phyloP scores from a whole-genome alignment of 306 rosid species.

The Prunus padus region DNA sequence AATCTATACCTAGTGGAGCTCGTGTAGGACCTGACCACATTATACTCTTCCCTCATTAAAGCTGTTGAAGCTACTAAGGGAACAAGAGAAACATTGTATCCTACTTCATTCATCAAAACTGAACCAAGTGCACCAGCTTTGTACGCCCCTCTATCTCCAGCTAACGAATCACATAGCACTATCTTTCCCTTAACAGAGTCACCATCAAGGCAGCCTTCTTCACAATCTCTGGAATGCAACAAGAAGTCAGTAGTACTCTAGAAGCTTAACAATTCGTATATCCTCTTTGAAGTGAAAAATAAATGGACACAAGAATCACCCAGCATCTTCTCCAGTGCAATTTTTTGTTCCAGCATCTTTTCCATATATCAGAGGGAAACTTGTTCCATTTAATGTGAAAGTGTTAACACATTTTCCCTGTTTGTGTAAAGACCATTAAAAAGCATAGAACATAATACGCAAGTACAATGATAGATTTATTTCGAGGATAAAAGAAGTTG shows the following conservation, averaged over 20 bases:
- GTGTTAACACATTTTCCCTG: slow-evolving; percentile 38
- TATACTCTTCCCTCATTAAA: neutral
- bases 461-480: neutral
- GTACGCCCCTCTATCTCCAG: neutral
- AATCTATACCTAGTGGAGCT: neutral
- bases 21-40: neutral
- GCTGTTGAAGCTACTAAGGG: neutral
- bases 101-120: neutral
- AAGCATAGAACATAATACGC: neutral
- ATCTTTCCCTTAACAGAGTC: slow-evolving; percentile 36
- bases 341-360: neutral
- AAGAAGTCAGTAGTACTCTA: neutral
- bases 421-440: neutral
- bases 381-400: slow-evolving; percentile 22
- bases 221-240: neutral
- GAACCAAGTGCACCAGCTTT: slow-evolving; percentile 20
- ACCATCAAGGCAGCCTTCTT: neutral
- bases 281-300: neutral
- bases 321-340: slow-evolving; percentile 13
- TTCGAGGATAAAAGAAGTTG: neutral
- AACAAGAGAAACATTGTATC: neutral
- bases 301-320: neutral
- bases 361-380: slow-evolving; percentile 27
- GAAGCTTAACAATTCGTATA: neutral
- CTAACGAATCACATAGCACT: slow-evolving; percentile 12